phyloP scores from a whole-genome alignment of 2,329 filamentous ascomycete species.

The Alternaria brassicae region DNA sequence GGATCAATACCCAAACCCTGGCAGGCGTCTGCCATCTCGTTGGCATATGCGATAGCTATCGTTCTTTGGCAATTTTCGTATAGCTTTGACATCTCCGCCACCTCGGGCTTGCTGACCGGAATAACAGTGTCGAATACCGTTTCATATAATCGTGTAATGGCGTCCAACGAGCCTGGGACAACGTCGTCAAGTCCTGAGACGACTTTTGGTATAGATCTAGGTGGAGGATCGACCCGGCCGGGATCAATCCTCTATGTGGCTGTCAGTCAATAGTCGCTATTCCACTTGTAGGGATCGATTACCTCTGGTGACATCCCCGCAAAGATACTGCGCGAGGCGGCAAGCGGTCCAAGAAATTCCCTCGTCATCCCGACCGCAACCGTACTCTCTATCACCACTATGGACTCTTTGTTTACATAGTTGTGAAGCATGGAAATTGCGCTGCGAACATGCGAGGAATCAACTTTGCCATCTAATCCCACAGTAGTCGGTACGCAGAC shows the following conservation, averaged over 20 bases:
- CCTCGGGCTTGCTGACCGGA: conserved; percentile 60
- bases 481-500: conserved; percentile 63
- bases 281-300: not conserved
- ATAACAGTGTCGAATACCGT: conserved; percentile 59
- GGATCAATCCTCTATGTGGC: conserved; percentile 58
- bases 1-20: conserved; percentile 56
- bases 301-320: conserved; percentile 60
- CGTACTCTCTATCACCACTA: conserved; percentile 59
- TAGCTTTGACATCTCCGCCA: conserved; percentile 66
- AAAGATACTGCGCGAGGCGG: conserved; percentile 18
- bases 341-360: conserved; percentile 57
- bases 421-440: conserved; percentile 54
- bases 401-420: conserved; percentile 54
- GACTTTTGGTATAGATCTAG: conserved; percentile 59
- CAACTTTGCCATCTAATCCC: conserved; percentile 55
- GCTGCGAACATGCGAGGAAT: conserved; percentile 56
- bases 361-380: conserved; percentile 64
- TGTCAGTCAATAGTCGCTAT: not conserved
- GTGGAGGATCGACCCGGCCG: conserved; percentile 52
- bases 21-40: conserved; percentile 65
- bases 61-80: conserved; percentile 67
- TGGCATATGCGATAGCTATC: conserved; percentile 62
- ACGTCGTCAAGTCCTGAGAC: conserved; percentile 57
- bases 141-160: conserved; percentile 57
- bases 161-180: conserved; percentile 47